Evolutionary conservation across 2,329 filamentous ascomycete genomes (phyloP), one percentile per base, ranked within the genome.

Genomic region (Stachybotrys chartarum): DNA sequence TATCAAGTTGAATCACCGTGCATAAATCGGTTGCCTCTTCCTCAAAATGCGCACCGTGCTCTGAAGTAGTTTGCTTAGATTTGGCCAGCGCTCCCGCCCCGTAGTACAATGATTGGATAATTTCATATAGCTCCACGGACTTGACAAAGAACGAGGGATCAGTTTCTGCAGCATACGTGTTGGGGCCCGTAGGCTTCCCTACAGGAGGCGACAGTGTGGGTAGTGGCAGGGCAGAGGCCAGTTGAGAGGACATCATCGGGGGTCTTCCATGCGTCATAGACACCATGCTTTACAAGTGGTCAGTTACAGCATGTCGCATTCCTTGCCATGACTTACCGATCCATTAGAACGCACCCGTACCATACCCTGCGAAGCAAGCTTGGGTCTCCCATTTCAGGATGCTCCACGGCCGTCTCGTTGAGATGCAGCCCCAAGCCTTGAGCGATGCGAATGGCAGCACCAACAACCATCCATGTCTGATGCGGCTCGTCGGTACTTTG

Each of bases 391-490:
- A 52, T n/a, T 30, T 65, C 59, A 1, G 59, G 58, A 11, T 60
- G 35, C 5, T 42, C 57, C 0, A 65, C 64, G 0, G 68, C 66
- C 0, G 73, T 74, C 45, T 76, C 70, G 0, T 71, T 67, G 3
- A 77, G 61, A 52, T 79, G 75, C 31, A 79, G 61, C 0, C 75
- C 77, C 3, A 79, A 55, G 0, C 75, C 73, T 52, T 79, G 75
- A 0, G 77, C 77, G 16, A 73, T 77, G 1, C 76, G 68, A 16
- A 78, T 71, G 0, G 75, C 76, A 5, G 74, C 65, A 0, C 76
- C 76, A 0, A 76, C 72, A 5, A 75, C 70, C 63, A 79, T 77
- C 77, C 77, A 80, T 1, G 75, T 78, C 55, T 77, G 72, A 56
- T 78, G 73, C 0, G 74, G 71, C 6, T 72, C 71, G 12, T 76